Base-by-base conservation (phyloP, 495 filamentous ascomycete genomes). In the Penicillium ucsense region DNA sequence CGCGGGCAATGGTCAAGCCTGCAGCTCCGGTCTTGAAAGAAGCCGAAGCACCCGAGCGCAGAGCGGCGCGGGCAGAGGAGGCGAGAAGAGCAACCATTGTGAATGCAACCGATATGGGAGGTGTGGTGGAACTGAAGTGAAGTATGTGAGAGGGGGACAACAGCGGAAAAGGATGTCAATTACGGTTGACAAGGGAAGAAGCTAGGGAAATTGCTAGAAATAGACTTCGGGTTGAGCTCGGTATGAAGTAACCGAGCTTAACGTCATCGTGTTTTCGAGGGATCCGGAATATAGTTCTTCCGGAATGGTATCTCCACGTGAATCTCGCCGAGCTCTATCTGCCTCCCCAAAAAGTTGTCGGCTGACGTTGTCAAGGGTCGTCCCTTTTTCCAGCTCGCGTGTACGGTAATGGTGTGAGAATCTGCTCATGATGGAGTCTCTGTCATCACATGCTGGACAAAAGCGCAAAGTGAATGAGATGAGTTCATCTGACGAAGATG, bases 1-100 rank as follows among this genome's bases (percentile, higher is more conserved):
- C 81, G 54, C 88, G 79, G 55, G 79, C 72, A 62, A 94, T 90
- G 63, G 80, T 82, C 55, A 82, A 82, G 65, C 78, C 80, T 46
- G 79, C 77, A 58, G 83, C 63, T 50, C 78, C 77, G 59, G 80
- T 64, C 50, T 63, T 71, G 49, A 65, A 62, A 61, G 70, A 61
- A 54, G 70, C 63, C 57, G 75, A 70, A 59, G 73, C 65, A 63
- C 66, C 68, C 47, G 69, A 66, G 44, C 81, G 77, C 41, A 82
- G 65, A 41, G 76, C 76, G 50, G 72, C 54, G 55, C 81, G 78
- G 57, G 76, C 57, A 38, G 71, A 70, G 45, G 61, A 68, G 51
- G 73, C 73, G 54, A 84, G 60, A 49, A 84, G 68, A 43, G 74
- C 62, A 58, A 76, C 74, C 80, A 83, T 84, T 57, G 38, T 73